Evolutionary conservation across 2,329 filamentous ascomycete species (phyloP).

Genomic region (Colletotrichum lupini): DNA sequence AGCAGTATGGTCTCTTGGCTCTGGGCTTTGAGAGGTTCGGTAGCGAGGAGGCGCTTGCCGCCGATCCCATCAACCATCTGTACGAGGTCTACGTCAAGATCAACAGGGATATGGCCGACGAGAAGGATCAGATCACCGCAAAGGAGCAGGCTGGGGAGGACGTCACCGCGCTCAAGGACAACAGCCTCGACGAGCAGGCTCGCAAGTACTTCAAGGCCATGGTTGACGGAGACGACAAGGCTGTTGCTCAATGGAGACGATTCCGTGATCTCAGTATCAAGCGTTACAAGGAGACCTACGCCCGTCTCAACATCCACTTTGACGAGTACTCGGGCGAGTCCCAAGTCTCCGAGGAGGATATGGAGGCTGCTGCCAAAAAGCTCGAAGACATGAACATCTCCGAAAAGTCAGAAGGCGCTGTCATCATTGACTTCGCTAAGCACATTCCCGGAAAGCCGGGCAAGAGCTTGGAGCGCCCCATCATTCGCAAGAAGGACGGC

Average conservation of each 20-base stretch:
- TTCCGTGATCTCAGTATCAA: conserved; percentile 76
- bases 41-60: conserved; percentile 74
- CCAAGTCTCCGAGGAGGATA: conserved; percentile 74
- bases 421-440: conserved; percentile 78
- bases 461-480: conserved; percentile 76
- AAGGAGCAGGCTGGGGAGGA: conserved; percentile 65
- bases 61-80: conserved; percentile 84
- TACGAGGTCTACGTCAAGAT: conserved; percentile 87
- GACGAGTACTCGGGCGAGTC: conserved; percentile 82
- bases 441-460: conserved; percentile 73
- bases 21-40: conserved; percentile 82
- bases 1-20: conserved; percentile 79
- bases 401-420: conserved; percentile 77
- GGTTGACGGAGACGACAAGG: conserved; percentile 72
- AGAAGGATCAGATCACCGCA: conserved; percentile 74
- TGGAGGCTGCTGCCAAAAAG: conserved; percentile 71
- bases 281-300: conserved; percentile 75
- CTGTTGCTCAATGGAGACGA: conserved; percentile 71
- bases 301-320: conserved; percentile 76
- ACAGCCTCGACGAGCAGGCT: conserved; percentile 78
- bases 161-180: conserved; percentile 59
- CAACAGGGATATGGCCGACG: conserved; percentile 72
- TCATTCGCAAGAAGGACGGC: conserved; percentile 79
- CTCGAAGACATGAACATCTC: conserved; percentile 74
- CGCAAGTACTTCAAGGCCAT: conserved; percentile 78